These are phyloP conservation scores for Ophiognomonia clavigignenti-juglandacearum DNA, from an alignment of 2,329 filamentous ascomycete species.

Conservation along the genomic window DNA sequence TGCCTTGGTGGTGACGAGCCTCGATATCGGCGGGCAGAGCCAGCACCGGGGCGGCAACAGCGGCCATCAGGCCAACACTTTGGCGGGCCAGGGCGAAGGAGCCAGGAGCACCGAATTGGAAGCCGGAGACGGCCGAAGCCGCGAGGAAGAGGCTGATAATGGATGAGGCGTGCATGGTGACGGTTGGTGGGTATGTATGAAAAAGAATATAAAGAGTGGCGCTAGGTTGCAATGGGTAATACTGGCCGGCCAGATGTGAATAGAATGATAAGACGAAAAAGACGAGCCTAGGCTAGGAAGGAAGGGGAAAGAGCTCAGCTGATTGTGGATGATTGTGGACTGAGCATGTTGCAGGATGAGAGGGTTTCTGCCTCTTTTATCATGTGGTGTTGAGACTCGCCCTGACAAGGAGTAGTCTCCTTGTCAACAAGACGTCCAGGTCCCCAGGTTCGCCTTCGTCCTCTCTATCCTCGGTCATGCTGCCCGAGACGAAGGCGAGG, in stretches of 20 bases:
- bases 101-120: slow-evolving; percentile 7
- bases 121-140: slow-evolving; percentile 9
- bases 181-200: not conserved
- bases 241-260: slow-evolving; percentile 11
- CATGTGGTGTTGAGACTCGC: not conserved
- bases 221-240: slow-evolving; percentile 6
- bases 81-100: slow-evolving; percentile 8
- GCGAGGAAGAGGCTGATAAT: slow-evolving; percentile 15
- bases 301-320: slow-evolving; percentile 7
- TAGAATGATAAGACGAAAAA: slow-evolving; percentile 7
- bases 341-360: slow-evolving; percentile 13
- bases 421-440: not conserved
- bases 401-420: not conserved
- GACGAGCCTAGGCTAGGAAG: slow-evolving; percentile 1
- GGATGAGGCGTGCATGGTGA: slow-evolving; percentile 13
- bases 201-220: not conserved
- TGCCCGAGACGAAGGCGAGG: not conserved
- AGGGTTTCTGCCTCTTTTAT: slow-evolving; percentile 10
- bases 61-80: slow-evolving; percentile 12
- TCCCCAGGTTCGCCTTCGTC: not conserved
- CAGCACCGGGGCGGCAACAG: slow-evolving; percentile 12
- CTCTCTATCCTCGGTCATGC: no score
- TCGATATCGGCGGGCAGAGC: slow-evolving; percentile 18
- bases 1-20: slow-evolving; percentile 15
- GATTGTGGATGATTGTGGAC: slow-evolving; percentile 10